phyloP scores from a whole-genome alignment of 2,329 filamentous ascomycete genomes.

The Paecilomyces niveus region DNA sequence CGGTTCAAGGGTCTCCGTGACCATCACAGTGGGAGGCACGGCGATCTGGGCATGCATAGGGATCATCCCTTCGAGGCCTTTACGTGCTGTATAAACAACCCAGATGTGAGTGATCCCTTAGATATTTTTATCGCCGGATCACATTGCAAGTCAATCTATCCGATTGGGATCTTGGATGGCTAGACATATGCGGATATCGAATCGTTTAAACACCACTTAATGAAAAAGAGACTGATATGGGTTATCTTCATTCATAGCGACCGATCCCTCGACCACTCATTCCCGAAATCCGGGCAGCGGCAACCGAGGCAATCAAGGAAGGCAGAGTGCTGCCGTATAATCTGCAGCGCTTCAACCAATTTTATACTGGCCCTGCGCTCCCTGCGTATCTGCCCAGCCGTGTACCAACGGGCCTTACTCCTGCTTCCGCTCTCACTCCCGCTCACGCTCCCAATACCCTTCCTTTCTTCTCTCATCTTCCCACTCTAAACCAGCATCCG shows the following conservation, averaged over 20 bases:
- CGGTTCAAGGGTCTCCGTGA: neutral
- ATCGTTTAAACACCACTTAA: neutral
- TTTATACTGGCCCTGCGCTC: neutral
- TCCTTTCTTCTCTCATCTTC: neutral
- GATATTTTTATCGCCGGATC: neutral
- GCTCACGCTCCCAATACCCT: neutral
- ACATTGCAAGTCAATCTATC: neutral
- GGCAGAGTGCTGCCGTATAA: neutral
- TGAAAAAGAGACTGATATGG: neutral
- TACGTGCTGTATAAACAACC: slow-evolving; percentile 3
- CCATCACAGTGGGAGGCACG: neutral
- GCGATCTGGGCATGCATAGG: neutral
- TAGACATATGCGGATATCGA: neutral
- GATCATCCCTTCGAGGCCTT: slow-evolving; percentile 1
- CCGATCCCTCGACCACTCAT: neutral
- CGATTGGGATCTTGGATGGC: neutral
- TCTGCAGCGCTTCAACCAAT: neutral
- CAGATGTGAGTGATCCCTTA: slow-evolving; percentile 1
- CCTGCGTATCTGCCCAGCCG: neutral
- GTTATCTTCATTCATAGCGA: neutral
- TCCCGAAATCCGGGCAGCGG: neutral
- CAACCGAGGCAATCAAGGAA: neutral
- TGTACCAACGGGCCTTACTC: neutral
- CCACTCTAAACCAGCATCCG: neutral
- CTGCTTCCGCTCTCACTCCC: neutral